These are phyloP conservation scores for Candida suzukii DNA, from an alignment of 805 yeast species.

Conservation along the genomic window DNA sequence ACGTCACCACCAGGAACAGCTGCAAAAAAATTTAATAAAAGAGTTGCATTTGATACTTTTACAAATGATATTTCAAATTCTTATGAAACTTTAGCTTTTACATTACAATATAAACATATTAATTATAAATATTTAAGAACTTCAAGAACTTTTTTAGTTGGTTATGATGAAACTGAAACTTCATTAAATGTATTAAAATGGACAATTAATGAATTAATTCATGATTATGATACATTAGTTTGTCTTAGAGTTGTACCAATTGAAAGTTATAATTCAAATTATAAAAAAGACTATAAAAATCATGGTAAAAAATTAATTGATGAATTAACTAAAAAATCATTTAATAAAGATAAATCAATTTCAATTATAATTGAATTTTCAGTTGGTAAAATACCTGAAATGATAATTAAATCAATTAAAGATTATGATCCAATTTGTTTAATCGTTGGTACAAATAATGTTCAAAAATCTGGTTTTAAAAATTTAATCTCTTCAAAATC, in stretches of 20 bases:
- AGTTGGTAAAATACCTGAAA: slow-evolving; percentile 35
- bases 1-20: not conserved
- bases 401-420: slow-evolving; percentile 31
- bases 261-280: slow-evolving; percentile 13
- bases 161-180: slow-evolving; percentile 34
- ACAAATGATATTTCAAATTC: slow-evolving; percentile 23
- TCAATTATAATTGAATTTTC: slow-evolving; percentile 36
- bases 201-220: slow-evolving; percentile 35
- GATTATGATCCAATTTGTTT: slow-evolving; percentile 39
- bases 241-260: slow-evolving; percentile 36
- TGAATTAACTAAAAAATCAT: slow-evolving; percentile 21
- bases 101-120: slow-evolving; percentile 31
- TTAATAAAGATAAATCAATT: slow-evolving; percentile 31
- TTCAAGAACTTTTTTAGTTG: slow-evolving; percentile 36
- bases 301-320: slow-evolving; percentile 28
- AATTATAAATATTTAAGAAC: slow-evolving; percentile 27
- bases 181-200: slow-evolving; percentile 37
- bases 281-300: slow-evolving; percentile 19
- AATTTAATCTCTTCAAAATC: slow-evolving; percentile 34
- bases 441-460: slow-evolving; percentile 37
- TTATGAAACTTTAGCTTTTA: slow-evolving; percentile 26
- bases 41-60: slow-evolving; percentile 37
- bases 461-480: slow-evolving; percentile 30
- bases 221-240: slow-evolving; percentile 39
- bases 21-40: slow-evolving; percentile 11